Evolutionary conservation across 306 rosid species (phyloP).

Genomic region (Corylus americana): DNA sequence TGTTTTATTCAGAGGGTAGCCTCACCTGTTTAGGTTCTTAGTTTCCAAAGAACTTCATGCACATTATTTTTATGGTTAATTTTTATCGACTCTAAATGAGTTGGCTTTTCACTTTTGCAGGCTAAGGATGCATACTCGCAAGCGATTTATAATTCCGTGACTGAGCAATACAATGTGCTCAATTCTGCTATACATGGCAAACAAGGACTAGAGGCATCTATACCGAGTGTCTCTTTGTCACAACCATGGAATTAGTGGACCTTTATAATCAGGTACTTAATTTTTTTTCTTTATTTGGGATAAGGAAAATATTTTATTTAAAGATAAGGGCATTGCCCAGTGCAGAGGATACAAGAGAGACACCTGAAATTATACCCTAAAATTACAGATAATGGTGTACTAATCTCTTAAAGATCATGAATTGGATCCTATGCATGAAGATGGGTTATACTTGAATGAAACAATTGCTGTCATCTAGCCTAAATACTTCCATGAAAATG

Average conservation of each 20-base stretch:
- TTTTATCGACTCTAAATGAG: constrained; percentile 6
- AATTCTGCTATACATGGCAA: constrained; percentile 67
- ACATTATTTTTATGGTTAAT: background rate
- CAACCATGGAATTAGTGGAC: constrained; percentile 82
- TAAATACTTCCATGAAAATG: background rate
- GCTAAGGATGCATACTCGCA: constrained; percentile 69
- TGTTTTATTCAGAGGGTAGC: background rate
- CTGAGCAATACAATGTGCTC: constrained; percentile 76
- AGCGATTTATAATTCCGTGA: constrained; percentile 56
- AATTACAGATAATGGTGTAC: background rate
- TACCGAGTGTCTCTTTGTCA: constrained; percentile 62
- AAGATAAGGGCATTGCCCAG: background rate
- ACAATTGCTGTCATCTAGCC: background rate
- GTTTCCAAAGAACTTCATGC: constrained; percentile 14
- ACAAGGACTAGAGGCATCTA: constrained; percentile 71
- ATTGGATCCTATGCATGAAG: background rate
- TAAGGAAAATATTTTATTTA: background rate
- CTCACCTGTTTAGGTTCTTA: background rate
- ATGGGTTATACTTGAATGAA: background rate
- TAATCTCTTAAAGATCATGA: background rate
- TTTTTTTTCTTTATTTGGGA: background rate
- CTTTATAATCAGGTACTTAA: constrained; percentile 43
- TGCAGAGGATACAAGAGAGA: background rate
- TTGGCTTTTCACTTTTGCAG: constrained; percentile 48
- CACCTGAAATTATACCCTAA: background rate